Evolutionary conservation across 257 asterid species (phyloP), one percentile per base, ranked within the genome.

Genomic region (Jacaranda mimosifolia): DNA sequence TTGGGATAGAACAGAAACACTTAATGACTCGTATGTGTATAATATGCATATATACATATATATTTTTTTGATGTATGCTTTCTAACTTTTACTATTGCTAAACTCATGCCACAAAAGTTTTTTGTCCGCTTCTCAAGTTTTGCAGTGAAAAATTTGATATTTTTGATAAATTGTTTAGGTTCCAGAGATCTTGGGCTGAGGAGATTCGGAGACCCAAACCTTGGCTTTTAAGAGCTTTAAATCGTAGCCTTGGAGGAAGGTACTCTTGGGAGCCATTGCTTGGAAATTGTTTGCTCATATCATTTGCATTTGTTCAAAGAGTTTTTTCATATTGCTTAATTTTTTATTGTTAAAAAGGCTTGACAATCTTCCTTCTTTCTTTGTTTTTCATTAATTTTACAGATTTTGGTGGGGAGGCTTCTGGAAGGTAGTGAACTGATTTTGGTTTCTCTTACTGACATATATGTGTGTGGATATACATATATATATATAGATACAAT

Each of bases 321-420:
- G 42, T 62, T 70, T 67, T 26, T 69, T 56, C 12, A 19, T 45
- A 69, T 26, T 58, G 48, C 10, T 18, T 65, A 52, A 1, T 9
- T 59, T 40, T 15, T 21, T 63, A 3, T 56, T 11, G 76, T 49
- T 68, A 69, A 73, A 75, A 35, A 10, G 42, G 9, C 67, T 72
- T 79, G 65, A 76, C 62, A 68, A 13, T 43, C 49, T 69, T 76
- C 55, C 70, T 68, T 11, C 57, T 77, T 58, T 63, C 48, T 82
- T 65, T 68, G 39, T 73, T 72, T 75, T 55, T 8, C 63, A 65
- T 53, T 72, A 57, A 63, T 80, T 68, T 75, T 73, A 83, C 97
- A 96, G 99, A 74, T 93, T 96, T 79, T 96, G 99, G 99, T 93
- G 89, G 89, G 99, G 99, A 83, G 99, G 98, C 89, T 86, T 96